Base-by-base conservation (phyloP, 2,329 filamentous ascomycete species). In the Alternaria longipes region DNA sequence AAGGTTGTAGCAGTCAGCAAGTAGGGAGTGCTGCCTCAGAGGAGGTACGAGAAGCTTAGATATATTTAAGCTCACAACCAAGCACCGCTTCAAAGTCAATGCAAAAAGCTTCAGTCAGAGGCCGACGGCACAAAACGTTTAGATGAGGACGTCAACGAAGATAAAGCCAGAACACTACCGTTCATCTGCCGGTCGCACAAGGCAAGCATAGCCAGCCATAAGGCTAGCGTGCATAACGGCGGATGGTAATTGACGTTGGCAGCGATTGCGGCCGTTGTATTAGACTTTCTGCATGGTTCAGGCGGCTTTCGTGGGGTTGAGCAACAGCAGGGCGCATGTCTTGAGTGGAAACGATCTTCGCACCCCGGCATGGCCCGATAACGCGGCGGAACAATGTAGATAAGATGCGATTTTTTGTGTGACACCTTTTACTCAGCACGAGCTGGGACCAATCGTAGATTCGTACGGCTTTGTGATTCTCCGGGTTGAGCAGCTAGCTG, bases 381-480 rank as follows among this genome's bases (percentile, higher is more conserved):
- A 53, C 49, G 57, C 58, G 51, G 60, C 34, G 55, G 58, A 64
- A 46, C 54, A 6, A 22, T 16, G 18, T 6, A 56, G 71, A 74
- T 73, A 74, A 74, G 68, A 56, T 57, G 56, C 22, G 22, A 56
- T 63, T 30, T 42, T 47, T 44, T 70, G 66, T 68, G 36, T 58
- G 30, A 52, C 51, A 16, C 1, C 1, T 52, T 32, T 56, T 56
- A 59, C 28, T 52, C 56, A 53, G 32, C 30, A 1, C 6, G 26
- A 16, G 1, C 11, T 36, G 40, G 18, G 20, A 4, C 54, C 34
- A 45, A 59, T 59, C 20, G 28, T 24, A 32, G 14, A 9, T 16
- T 3, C 20, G 28, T 4, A 26, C 16, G 14, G n/a, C 18, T 24
- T 51, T 12, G 22, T 11, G 12, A 22, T 38, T n/a, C 18, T 34